Evolutionary conservation across 768 basidiomycete genomes (phyloP).

Genomic region (Mycena galericulata): DNA sequence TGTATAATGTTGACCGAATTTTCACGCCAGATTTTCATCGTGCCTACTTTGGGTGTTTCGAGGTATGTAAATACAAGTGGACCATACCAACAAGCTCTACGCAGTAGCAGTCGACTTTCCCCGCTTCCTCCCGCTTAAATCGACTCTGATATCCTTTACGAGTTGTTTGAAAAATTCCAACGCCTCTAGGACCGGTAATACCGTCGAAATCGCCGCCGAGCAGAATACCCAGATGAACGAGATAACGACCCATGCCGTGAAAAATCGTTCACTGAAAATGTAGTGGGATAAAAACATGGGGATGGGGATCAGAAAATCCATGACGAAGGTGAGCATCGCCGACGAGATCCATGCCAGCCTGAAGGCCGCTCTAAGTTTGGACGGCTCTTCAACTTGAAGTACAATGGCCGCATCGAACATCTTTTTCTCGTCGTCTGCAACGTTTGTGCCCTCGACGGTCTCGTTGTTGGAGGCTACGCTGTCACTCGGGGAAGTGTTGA

Average conservation of each 20-base stretch:
- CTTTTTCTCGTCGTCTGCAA: slow-evolving; percentile 8
- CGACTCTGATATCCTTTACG: not conserved
- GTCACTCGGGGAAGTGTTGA: not conserved
- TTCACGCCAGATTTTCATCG: no score
- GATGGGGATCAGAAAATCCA: slow-evolving; percentile 25
- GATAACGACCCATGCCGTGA: slow-evolving; percentile 25
- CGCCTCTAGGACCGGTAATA: slow-evolving; percentile 21
- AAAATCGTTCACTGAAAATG: slow-evolving; percentile 19
- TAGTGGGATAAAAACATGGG: slow-evolving; percentile 23
- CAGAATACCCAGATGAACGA: slow-evolving; percentile 27
- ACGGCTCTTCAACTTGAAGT: not conserved
- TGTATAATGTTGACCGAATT: no score
- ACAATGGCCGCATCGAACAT: not conserved
- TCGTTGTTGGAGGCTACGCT: not conserved
- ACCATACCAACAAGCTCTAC: not conserved
- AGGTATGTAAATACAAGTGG: no score
- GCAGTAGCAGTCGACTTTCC: no score
- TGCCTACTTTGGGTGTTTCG: no score
- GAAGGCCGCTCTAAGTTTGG: slow-evolving; percentile 10
- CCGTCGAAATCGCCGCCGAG: slow-evolving; percentile 15
- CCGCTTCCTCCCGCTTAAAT: not conserved
- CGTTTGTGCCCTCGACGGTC: not conserved
- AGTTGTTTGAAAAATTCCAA: slow-evolving; percentile 19
- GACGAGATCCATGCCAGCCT: slow-evolving; percentile 13
- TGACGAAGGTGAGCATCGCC: slow-evolving; percentile 7